Evolutionary conservation across 2,329 filamentous ascomycete species (phyloP).

Genomic region (Fusarium sp.): DNA sequence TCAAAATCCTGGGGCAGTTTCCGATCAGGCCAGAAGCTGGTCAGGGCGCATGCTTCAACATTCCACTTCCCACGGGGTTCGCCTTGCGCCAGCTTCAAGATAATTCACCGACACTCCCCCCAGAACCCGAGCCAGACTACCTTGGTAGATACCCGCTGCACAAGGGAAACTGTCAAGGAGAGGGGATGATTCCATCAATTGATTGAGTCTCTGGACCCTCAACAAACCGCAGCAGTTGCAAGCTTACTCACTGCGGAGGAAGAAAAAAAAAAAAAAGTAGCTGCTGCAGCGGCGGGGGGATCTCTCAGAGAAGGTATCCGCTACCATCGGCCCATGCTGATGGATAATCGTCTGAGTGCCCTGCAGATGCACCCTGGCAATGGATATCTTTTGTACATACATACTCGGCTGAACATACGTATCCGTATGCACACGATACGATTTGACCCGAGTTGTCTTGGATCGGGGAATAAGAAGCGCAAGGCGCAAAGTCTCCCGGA

Average conservation of each 20-base stretch:
- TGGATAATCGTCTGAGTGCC: slow-evolving; percentile 47
- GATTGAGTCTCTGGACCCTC: neutral
- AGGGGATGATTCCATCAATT: neutral
- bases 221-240: slow-evolving; percentile 7
- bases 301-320: slow-evolving; percentile 37
- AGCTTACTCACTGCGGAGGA: slow-evolving; percentile 5
- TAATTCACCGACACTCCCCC: slow-evolving; percentile 26
- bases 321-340: slow-evolving; percentile 46
- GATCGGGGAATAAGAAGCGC: neutral
- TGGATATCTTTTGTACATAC: slow-evolving; percentile 17
- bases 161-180: slow-evolving; percentile 1
- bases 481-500: neutral
- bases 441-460: slow-evolving; percentile 13
- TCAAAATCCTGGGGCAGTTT: slow-evolving; percentile 30
- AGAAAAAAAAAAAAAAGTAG: neutral
- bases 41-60: slow-evolving; percentile 42
- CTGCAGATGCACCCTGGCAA: slow-evolving; percentile 36
- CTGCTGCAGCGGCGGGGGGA: slow-evolving; percentile 6
- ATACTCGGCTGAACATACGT: slow-evolving; percentile 12
- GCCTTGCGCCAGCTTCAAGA: slow-evolving; percentile 20
- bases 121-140: neutral
- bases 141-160: neutral
- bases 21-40: slow-evolving; percentile 50
- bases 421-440: slow-evolving; percentile 32
- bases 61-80: slow-evolving; percentile 36